Evolutionary conservation across 139 green algal species (phyloP).

Genomic region (Tetradesmus obliquus): DNA sequence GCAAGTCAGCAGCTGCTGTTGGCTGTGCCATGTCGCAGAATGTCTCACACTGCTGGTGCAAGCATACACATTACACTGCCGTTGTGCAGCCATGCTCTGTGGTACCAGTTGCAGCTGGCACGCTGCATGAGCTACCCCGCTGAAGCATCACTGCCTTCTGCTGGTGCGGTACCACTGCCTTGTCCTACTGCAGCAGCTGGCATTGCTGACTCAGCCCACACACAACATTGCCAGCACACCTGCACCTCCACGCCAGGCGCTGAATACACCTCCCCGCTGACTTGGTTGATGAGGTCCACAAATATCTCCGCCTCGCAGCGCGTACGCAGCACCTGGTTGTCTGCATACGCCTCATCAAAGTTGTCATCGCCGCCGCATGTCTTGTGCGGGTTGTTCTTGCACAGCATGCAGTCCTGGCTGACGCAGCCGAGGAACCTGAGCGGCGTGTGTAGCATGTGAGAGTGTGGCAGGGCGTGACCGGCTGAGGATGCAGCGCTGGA

Average conservation of each 20-base stretch:
- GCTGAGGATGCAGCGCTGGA: too few species aligned
- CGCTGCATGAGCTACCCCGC: too few species aligned
- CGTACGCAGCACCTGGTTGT: constrained; percentile 60
- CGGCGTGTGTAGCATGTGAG: neutral
- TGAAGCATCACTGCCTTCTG: too few species aligned
- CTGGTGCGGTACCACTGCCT: too few species aligned
- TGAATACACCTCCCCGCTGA: constrained; percentile 42
- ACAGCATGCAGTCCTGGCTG: constrained; percentile 57
- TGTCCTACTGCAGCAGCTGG: neutral
- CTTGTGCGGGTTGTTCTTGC: constrained; percentile 71
- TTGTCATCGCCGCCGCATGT: constrained; percentile 52
- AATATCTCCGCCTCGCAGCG: constrained; percentile 66
- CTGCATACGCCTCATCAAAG: constrained; percentile 63
- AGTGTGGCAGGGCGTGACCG: neutral
- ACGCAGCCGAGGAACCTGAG: constrained; percentile 57
- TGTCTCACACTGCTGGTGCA: too few species aligned
- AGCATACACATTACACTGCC: too few species aligned
- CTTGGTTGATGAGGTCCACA: constrained; percentile 55
- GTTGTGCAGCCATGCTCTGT: too few species aligned
- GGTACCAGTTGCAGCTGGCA: too few species aligned
- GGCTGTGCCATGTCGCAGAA: too few species aligned
- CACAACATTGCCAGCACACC: constrained; percentile 10
- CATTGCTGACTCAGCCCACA: neutral
- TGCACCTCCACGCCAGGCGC: constrained; percentile 58
- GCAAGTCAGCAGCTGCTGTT: too few species aligned